phyloP scores from a whole-genome alignment of 805 yeast genomes.

The Candida ponderosae region DNA sequence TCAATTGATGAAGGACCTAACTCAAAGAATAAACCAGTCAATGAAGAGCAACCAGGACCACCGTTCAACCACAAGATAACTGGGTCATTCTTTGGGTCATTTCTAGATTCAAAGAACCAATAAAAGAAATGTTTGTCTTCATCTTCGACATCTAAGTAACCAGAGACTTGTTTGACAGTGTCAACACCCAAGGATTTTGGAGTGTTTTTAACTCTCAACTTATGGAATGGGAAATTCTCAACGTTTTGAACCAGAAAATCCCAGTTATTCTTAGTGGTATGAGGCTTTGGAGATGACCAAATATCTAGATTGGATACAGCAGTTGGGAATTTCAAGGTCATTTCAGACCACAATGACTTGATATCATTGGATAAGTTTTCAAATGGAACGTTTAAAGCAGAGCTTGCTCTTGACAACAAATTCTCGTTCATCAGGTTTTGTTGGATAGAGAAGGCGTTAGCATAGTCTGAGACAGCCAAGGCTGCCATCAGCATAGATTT shows the following conservation, averaged over 20 bases:
- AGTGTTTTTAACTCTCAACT: slow-evolving; percentile 52
- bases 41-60: slow-evolving; percentile 90
- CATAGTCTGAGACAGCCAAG: slow-evolving; percentile 7
- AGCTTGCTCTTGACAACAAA: slow-evolving; percentile 40
- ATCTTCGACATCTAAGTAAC: slow-evolving; percentile 75
- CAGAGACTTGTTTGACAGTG: slow-evolving; percentile 72
- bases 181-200: slow-evolving; percentile 75
- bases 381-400: slow-evolving; percentile 41
- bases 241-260: slow-evolving; percentile 32
- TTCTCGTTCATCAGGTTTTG: slow-evolving; percentile 22
- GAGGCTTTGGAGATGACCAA: slow-evolving; percentile 40
- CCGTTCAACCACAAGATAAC: slow-evolving; percentile 87
- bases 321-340: slow-evolving; percentile 54
- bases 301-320: slow-evolving; percentile 41
- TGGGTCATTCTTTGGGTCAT: slow-evolving; percentile 82
- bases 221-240: slow-evolving; percentile 36
- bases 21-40: slow-evolving; percentile 82
- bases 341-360: slow-evolving; percentile 52
- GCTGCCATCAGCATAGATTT: background rate
- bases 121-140: slow-evolving; percentile 84
- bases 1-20: slow-evolving; percentile 74
- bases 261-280: slow-evolving; percentile 19
- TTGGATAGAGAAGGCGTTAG: slow-evolving; percentile 23
- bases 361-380: slow-evolving; percentile 41
- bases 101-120: slow-evolving; percentile 84